These are phyloP conservation scores for Talaromyces trachyspermus DNA, from an alignment of 495 filamentous ascomycete species.

Conservation along the genomic window DNA sequence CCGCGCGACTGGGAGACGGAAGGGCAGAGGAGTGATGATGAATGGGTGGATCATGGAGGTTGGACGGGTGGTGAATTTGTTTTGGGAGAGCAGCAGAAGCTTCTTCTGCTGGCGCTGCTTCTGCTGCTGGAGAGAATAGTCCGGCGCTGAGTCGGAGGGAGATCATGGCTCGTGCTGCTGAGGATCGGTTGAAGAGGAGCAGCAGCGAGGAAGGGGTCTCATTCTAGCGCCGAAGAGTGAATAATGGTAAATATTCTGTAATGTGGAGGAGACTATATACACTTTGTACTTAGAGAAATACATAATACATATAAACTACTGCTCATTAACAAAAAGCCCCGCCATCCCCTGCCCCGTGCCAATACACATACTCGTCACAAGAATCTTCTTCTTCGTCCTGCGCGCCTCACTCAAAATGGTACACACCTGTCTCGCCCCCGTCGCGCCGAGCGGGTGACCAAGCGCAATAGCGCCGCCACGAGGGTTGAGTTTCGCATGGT, in stretches of 20 bases:
- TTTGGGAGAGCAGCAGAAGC: slow-evolving; percentile 67
- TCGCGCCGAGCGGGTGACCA: slow-evolving; percentile 76
- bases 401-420: slow-evolving; percentile 78
- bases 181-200: slow-evolving; percentile 60
- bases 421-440: slow-evolving; percentile 72
- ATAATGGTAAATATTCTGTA: too few relatives aligned
- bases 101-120: slow-evolving; percentile 16
- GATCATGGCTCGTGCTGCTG: slow-evolving; percentile 65
- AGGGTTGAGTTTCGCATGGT: slow-evolving; percentile 82
- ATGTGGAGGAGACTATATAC: too few relatives aligned
- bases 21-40: slow-evolving; percentile 35
- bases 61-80: slow-evolving; percentile 88
- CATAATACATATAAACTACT: too few relatives aligned
- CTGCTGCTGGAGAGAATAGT: slow-evolving; percentile 17
- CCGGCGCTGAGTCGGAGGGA: slow-evolving; percentile 51
- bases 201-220: slow-evolving; percentile 28
- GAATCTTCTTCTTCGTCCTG: slow-evolving; percentile 71
- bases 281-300: too few relatives aligned
- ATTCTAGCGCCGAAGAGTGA: slow-evolving; percentile 19
- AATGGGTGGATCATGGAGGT: slow-evolving; percentile 65
- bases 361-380: slow-evolving; percentile 85
- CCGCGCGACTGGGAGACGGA: slow-evolving; percentile 46
- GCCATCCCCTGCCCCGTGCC: slow-evolving; percentile 82
- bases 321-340: slow-evolving; percentile 76
- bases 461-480: slow-evolving; percentile 74